These are phyloP conservation scores for Cenchrus purpureus DNA, from an alignment of 176 grass and related monocot genomes.

Conservation along the genomic window DNA sequence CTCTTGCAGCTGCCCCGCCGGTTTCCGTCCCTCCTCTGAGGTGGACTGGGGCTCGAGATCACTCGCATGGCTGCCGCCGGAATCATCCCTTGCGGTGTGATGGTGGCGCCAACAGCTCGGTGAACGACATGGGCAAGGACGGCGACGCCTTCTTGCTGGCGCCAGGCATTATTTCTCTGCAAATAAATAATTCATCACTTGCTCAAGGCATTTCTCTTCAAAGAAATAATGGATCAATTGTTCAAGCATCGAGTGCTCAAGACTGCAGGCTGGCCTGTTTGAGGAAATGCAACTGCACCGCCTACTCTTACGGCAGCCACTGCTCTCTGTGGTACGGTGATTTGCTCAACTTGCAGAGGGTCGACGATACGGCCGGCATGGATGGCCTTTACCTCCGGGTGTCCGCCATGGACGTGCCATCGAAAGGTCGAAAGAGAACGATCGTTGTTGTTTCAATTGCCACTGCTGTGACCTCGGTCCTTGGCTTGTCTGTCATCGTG, in stretches of 20 bases:
- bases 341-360: slow-evolving; percentile 31
- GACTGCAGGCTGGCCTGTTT: slow-evolving; percentile 48
- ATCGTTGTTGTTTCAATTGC: background rate
- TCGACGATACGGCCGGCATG: background rate
- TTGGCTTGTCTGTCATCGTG: background rate
- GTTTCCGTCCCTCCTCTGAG: slow-evolving; percentile 16
- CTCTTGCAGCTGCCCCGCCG: slow-evolving; percentile 46
- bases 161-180: background rate
- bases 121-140: background rate
- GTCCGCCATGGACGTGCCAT: slow-evolving; percentile 17
- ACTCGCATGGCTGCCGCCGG: slow-evolving; percentile 38
- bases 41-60: slow-evolving; percentile 35
- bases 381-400: slow-evolving; percentile 45
- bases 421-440: background rate
- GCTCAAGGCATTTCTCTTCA: background rate
- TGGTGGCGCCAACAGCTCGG: background rate
- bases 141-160: slow-evolving; percentile 40
- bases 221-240: background rate
- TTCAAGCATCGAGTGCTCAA: background rate
- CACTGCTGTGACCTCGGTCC: background rate
- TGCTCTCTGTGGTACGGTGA: slow-evolving; percentile 47
- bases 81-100: background rate
- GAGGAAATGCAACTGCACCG: slow-evolving; percentile 53
- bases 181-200: background rate
- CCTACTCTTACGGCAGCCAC: slow-evolving; percentile 12